A percentile compares a stretch with the other conserved stretches of the same genome.
phyloP scores from a whole-genome alignment of 768 basidiomycete genomes.

The Phylloporus sp. region DNA sequence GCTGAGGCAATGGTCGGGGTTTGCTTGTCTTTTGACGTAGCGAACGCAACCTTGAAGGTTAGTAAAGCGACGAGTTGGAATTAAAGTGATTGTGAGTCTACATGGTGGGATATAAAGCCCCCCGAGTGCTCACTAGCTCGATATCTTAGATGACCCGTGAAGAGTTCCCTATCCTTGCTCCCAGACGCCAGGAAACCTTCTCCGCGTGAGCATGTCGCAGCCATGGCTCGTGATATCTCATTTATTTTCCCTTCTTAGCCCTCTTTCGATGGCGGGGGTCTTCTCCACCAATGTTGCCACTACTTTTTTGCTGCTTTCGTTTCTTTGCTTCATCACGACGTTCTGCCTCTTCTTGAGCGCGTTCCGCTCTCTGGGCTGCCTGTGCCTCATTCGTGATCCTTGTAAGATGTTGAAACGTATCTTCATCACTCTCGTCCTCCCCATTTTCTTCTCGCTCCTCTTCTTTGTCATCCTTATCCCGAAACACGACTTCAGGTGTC shows the following conservation, averaged over 20 bases:
- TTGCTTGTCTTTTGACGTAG: too few relatives aligned
- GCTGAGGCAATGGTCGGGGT: too few relatives aligned
- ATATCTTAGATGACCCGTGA: too few relatives aligned
- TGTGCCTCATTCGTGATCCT: constrained; percentile 28
- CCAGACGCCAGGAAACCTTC: too few relatives aligned
- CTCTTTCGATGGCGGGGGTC: constrained; percentile 6
- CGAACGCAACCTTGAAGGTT: too few relatives aligned
- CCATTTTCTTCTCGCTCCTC: neutral
- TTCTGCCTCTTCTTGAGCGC: constrained; percentile 25
- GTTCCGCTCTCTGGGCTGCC: constrained; percentile 20
- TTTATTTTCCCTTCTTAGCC: constrained; percentile 14
- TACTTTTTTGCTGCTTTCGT: constrained; percentile 25
- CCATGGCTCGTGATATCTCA: constrained; percentile 3
- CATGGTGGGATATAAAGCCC: too few relatives aligned
- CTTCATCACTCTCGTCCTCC: constrained; percentile 26
- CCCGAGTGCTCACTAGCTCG: too few relatives aligned
- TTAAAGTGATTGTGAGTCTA: too few relatives aligned
- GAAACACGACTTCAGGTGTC: constrained; percentile 15
- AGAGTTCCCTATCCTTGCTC: too few relatives aligned
- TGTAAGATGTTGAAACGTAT: constrained; percentile 31
- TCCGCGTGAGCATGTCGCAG: too few relatives aligned
- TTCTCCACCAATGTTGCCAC: constrained; percentile 7
- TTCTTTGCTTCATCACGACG: constrained; percentile 29
- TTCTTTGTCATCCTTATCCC: constrained; percentile 4
- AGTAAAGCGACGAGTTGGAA: too few relatives aligned